Evolutionary conservation across 2,329 filamentous ascomycete species (phyloP).

Genomic region (Tolypocladium amazonense): DNA sequence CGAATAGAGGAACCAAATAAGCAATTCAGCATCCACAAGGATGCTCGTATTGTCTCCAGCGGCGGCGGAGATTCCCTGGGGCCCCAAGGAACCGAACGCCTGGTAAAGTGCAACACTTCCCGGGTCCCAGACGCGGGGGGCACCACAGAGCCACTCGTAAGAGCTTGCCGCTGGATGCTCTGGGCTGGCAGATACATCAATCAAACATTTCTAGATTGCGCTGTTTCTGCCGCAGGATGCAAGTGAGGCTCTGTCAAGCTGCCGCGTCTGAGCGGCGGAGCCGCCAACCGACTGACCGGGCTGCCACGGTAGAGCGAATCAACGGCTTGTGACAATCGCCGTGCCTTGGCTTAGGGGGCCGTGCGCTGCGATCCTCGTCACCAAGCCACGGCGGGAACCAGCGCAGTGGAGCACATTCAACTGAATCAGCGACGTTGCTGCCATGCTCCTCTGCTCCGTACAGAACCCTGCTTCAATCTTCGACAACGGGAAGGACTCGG

Average conservation of each 20-base stretch:
- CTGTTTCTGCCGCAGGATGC: neutral
- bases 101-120: neutral
- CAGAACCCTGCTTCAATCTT: neutral
- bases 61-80: neutral
- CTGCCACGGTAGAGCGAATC: neutral
- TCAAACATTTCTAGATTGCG: neutral
- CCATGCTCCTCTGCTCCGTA: neutral
- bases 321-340: neutral
- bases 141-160: neutral
- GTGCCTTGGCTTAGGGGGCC: neutral
- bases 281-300: neutral
- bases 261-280: neutral
- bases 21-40: slow-evolving; percentile 13
- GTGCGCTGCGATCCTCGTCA: neutral
- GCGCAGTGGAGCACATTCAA: neutral
- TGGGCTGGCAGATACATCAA: neutral
- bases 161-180: neutral
- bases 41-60: neutral
- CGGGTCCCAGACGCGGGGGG: neutral
- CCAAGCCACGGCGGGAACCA: neutral
- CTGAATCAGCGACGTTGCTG: neutral
- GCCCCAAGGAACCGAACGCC: neutral
- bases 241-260: neutral
- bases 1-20: slow-evolving; percentile 13
- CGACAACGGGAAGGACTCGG: neutral